Evolutionary conservation across 2,329 filamentous ascomycete species (phyloP).

Genomic region (Hymenoscyphus infarciens): DNA sequence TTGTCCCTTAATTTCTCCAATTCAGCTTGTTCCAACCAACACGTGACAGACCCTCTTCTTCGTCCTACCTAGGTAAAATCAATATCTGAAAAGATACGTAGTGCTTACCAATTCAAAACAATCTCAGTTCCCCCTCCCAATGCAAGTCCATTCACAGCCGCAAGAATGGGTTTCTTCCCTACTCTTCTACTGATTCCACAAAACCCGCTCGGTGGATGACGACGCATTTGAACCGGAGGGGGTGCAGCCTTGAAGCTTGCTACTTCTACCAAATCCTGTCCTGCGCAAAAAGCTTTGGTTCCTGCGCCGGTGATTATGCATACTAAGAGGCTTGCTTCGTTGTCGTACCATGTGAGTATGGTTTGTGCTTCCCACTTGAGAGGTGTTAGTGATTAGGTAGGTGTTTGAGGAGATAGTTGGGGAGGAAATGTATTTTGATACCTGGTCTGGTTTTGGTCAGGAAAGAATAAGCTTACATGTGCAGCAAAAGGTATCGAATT

Average conservation of each 20-base stretch:
- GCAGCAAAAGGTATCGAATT: conserved; percentile 44
- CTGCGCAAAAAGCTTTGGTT: conserved; percentile 61
- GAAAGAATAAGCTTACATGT: conserved; percentile 29
- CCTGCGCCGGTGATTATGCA: conserved; percentile 62
- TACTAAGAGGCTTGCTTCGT: conserved; percentile 55
- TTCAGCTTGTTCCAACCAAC: too few relatives aligned
- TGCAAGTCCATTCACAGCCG: conserved; percentile 73
- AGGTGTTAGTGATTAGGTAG: neutral
- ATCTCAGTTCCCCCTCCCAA: conserved; percentile 78
- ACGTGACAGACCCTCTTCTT: too few relatives aligned
- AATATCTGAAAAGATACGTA: neutral
- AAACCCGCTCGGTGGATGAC: conserved; percentile 47
- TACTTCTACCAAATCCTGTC: conserved; percentile 63
- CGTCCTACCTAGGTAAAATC: too few relatives aligned
- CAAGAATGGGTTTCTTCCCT: conserved; percentile 72
- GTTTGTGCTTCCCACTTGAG: conserved; percentile 10
- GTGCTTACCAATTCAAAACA: conserved; percentile 45
- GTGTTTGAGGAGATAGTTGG: neutral
- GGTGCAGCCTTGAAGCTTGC: conserved; percentile 41
- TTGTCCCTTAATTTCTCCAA: too few relatives aligned
- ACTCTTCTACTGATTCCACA: conserved; percentile 62
- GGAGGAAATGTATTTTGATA: neutral
- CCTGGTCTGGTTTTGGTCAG: neutral
- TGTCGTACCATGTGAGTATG: conserved; percentile 59
- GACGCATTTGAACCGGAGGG: conserved; percentile 29